Base-by-base conservation (phyloP, 768 basidiomycete genomes). In the Hemileccinum impolitum region DNA sequence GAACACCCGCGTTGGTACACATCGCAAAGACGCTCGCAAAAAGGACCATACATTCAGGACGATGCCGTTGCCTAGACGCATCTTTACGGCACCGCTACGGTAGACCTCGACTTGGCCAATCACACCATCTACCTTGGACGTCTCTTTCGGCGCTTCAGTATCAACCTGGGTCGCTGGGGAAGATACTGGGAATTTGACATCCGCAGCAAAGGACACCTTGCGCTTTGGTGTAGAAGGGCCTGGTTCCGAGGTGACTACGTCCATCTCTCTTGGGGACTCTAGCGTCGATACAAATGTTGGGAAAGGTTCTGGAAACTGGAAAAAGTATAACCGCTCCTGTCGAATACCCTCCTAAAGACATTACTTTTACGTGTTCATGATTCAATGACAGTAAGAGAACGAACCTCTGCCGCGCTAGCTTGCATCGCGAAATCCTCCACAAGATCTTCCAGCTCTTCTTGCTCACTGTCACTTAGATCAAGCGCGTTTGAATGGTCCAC, bases 231-330 rank as follows among this genome's bases (percentile, higher is more conserved):
- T 41, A 47, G 65, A 47, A 31, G 58, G 57, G 19, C 67, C 70
- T 48, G 53, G 61, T 28, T 43, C 54, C 1, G 56, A 43, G 14
- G 18, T 56, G 45, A 74, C 70, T 14, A 67, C 70, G 36, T 72
- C 63, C 40, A 74, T 70, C 21, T 64, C 60, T 9, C 65, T 69
- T 15, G n/a, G n/a, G n/a, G 59, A 37, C 9, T 50, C 57, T 43
- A 70, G 61, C 9, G 63, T 59, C 17, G 78, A 70, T 2, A 72
- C 50, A 68, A 94, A 94, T 5, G 72, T 76, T 0, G 93, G 92
- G 67, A 96, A 94, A 0, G 90, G 88, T 9, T 74, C 65, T 0
- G 94, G 94, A 59, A 95, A 95, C 62, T 94, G 92, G 71, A 95
- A 94, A 57, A 93, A 85, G 61, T 88, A 95, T 4, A 95, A 70